Conservation (phyloP, 179 eudicot genomes). For the Beta macrorhiza region DNA sequence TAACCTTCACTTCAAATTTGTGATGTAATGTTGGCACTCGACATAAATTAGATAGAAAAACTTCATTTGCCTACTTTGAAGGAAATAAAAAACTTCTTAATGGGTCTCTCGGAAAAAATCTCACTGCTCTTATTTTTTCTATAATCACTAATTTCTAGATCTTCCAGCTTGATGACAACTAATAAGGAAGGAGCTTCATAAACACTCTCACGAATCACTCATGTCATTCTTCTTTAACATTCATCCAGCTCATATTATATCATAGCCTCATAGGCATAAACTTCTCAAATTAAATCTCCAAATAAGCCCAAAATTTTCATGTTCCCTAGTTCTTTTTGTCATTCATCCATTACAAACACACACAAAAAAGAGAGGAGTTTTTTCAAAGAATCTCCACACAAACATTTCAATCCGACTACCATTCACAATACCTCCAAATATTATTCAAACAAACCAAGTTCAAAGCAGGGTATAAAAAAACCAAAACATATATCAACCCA, state of each 20-base stretch:
- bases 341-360: too few species aligned
- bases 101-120: background rate
- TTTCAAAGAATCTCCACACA: background rate
- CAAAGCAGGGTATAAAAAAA: too few species aligned
- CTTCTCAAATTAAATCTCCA: background rate
- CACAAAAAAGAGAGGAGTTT: background rate
- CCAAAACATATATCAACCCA: too few species aligned
- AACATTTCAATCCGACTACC: background rate
- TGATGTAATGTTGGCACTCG: too few species aligned
- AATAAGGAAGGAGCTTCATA: background rate
- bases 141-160: background rate
- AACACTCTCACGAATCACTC: background rate
- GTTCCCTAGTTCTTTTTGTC: too few species aligned
- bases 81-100: background rate
- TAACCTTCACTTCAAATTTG: too few species aligned
- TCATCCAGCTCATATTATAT: background rate
- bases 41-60: too few species aligned
- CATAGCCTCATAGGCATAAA: background rate
- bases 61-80: too few species aligned
- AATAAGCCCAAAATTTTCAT: background rate
- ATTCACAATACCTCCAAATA: background rate
- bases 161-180: background rate
- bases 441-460: background rate
- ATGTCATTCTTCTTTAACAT: background rate
- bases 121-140: background rate